These are phyloP conservation scores for Yarrowia phangngaensis DNA, from an alignment of 805 yeast genomes.

Conservation along the genomic window DNA sequence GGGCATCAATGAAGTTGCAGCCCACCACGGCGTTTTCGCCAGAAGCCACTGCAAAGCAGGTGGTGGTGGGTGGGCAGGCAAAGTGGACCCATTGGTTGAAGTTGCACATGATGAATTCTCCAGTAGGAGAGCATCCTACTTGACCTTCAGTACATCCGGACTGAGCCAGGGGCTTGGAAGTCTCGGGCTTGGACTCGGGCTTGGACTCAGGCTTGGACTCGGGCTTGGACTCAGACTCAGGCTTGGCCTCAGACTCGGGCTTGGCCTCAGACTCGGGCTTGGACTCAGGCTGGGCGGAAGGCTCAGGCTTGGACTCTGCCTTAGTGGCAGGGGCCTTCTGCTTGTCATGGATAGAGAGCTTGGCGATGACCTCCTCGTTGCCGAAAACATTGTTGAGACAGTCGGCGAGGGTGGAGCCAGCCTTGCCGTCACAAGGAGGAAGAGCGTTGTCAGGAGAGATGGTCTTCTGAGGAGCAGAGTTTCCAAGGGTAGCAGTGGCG, in stretches of 20 bases:
- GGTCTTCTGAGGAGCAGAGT: slow-evolving; percentile 27
- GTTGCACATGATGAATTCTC: slow-evolving; percentile 54
- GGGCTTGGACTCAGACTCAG: not conserved
- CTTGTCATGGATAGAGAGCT: slow-evolving; percentile 5
- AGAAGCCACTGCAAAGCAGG: slow-evolving; percentile 52
- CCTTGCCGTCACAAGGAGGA: slow-evolving; percentile 26
- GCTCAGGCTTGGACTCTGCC: slow-evolving; percentile 12
- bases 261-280: not conserved
- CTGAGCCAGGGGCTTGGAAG: not conserved
- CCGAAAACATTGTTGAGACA: slow-evolving; percentile 26
- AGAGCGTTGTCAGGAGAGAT: slow-evolving; percentile 26
- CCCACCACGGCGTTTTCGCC: slow-evolving; percentile 45
- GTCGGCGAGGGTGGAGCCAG: slow-evolving; percentile 22
- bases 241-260: not conserved
- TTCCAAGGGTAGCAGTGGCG: slow-evolving; percentile 1
- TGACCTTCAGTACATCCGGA: slow-evolving; percentile 44
- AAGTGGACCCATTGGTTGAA: slow-evolving; percentile 54
- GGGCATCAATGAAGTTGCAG: slow-evolving; percentile 44
- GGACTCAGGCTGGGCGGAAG: slow-evolving; percentile 32
- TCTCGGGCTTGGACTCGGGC: not conserved
- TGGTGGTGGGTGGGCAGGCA: slow-evolving; percentile 60
- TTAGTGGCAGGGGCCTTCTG: not conserved
- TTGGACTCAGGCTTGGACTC: not conserved
- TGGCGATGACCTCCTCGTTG: slow-evolving; percentile 9
- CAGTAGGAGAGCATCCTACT: slow-evolving; percentile 50